Conservation (phyloP, 106 monocot genomes). For the Dactylorhiza incarnata region DNA sequence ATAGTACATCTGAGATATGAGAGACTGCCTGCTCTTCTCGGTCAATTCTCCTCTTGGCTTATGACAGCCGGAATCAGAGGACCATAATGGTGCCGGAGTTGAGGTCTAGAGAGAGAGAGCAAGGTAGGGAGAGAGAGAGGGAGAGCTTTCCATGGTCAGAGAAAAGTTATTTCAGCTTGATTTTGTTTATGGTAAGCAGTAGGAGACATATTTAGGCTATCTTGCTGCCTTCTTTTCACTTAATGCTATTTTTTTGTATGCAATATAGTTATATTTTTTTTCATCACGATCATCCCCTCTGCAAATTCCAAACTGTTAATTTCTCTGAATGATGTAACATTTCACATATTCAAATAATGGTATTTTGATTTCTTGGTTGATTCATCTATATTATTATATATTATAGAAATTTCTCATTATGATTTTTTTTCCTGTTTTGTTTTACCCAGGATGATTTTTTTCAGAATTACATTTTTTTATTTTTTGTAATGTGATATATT, state of each 20-base stretch:
- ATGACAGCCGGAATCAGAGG: neutral
- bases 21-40: neutral
- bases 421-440: no score
- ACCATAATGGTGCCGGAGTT: neutral
- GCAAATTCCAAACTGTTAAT: neutral
- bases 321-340: neutral
- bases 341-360: no score
- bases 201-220: neutral
- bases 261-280: constrained; percentile 1
- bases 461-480: no score
- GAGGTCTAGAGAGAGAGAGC: neutral
- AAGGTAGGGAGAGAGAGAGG: no score
- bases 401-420: no score
- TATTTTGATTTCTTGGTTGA: no score
- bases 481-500: no score
- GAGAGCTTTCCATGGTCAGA: neutral
- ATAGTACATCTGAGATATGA: neutral
- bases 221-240: neutral
- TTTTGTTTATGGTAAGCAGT: constrained; percentile 1
- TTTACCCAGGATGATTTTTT: no score
- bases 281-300: neutral
- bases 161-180: neutral
- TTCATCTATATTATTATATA: no score
- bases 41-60: neutral
- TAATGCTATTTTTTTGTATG: neutral